Conservation (phyloP, 129 eudicot species). For the Pulicaria dysenterica region DNA sequence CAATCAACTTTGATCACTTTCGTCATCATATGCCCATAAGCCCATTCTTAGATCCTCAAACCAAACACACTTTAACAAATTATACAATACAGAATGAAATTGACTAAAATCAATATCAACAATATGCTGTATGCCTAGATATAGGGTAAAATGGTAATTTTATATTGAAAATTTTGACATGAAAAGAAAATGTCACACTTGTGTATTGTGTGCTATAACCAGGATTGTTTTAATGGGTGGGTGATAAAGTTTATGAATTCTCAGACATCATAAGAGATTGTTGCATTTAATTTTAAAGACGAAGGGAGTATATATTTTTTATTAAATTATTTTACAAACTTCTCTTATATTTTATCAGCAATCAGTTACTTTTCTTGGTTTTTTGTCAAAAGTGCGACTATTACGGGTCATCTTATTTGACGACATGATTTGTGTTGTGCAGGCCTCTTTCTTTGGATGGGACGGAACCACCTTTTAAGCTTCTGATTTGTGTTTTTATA, state of each 20-base stretch:
- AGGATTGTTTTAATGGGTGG: neutral
- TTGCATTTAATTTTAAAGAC: neutral
- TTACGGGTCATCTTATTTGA: neutral
- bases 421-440: constrained; percentile 24
- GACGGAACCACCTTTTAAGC: constrained; percentile 75
- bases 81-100: neutral
- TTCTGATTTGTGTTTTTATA: neutral
- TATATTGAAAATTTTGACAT: neutral
- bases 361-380: neutral
- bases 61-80: neutral
- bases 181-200: neutral
- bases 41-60: neutral
- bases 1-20: neutral
- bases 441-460: constrained; percentile 89
- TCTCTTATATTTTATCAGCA: neutral
- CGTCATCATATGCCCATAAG: neutral
- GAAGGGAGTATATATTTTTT: constrained; percentile 2
- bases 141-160: neutral
- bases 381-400: neutral
- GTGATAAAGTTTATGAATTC: neutral
- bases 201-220: neutral
- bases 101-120: neutral
- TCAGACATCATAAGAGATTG: neutral
- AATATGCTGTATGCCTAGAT: constrained; percentile 6
- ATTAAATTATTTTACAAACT: neutral